Evolutionary conservation across 2,329 filamentous ascomycete species (phyloP).

Genomic region (Penicillium sp.): DNA sequence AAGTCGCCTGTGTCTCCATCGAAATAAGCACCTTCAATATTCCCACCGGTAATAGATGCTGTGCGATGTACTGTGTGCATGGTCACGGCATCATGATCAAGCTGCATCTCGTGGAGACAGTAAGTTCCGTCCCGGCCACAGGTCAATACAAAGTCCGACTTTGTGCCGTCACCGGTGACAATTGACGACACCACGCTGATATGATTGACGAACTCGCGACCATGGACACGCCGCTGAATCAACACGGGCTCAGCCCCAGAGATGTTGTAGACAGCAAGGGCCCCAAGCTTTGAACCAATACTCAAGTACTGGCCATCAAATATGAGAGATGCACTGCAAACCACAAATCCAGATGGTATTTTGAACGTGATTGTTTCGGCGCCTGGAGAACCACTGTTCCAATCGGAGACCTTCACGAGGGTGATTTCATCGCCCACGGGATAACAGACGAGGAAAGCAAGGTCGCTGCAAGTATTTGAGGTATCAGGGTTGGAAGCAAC

Average conservation of each 20-base stretch:
- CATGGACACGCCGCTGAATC: constrained; percentile 42
- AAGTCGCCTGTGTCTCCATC: constrained; percentile 30
- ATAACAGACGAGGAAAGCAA: constrained; percentile 31
- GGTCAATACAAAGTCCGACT: constrained; percentile 54
- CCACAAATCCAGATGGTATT: constrained; percentile 47
- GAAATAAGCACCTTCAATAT: constrained; percentile 71
- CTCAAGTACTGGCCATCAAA: constrained; percentile 37
- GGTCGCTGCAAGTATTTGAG: not conserved
- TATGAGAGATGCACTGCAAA: constrained; percentile 50
- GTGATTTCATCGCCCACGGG: constrained; percentile 26
- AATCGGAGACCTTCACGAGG: constrained; percentile 26
- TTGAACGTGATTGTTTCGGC: constrained; percentile 22
- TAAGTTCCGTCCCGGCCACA: constrained; percentile 75
- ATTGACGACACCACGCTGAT: constrained; percentile 42
- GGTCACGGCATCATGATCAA: constrained; percentile 28
- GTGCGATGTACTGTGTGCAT: constrained; percentile 63
- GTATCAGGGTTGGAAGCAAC: constrained; percentile 5
- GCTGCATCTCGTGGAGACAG: constrained; percentile 55
- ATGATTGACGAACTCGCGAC: constrained; percentile 64
- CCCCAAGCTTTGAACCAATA: constrained; percentile 56
- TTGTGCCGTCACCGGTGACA: constrained; percentile 14
- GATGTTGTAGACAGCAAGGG: constrained; percentile 48
- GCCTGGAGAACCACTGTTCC: constrained; percentile 39
- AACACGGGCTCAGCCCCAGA: constrained; percentile 22
- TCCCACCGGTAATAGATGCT: constrained; percentile 66